Percentiles rank a stretch among this genome's conserved stretches.
phyloP scores from a whole-genome alignment of 1,284 basidiomycete genomes.

The Irpex sp. region DNA sequence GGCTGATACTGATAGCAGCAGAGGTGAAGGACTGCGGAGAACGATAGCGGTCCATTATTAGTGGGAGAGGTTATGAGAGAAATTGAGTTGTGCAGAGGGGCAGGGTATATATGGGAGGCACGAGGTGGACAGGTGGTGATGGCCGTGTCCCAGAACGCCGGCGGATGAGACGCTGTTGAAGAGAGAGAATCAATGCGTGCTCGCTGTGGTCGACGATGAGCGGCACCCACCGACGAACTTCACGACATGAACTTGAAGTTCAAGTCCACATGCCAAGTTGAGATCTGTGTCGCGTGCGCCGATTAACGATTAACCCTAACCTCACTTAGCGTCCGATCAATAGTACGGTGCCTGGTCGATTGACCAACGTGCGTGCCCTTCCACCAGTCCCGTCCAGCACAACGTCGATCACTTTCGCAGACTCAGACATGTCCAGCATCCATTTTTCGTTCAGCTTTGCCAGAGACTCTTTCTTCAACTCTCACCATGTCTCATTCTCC shows the following conservation, averaged over 20 bases:
- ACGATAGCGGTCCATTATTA: constrained; percentile 4
- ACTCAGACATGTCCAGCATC: background rate
- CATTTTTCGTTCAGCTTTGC: background rate
- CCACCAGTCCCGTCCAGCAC: background rate
- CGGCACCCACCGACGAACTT: background rate
- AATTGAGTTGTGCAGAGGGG: background rate
- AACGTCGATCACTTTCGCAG: background rate
- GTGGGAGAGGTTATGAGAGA: background rate
- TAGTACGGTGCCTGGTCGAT: background rate
- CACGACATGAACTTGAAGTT: too few relatives aligned
- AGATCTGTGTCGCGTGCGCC: too few relatives aligned
- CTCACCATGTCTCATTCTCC: constrained; percentile 20
- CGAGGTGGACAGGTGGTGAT: background rate
- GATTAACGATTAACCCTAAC: background rate
- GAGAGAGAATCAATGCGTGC: background rate
- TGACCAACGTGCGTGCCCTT: constrained; percentile 3
- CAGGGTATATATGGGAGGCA: background rate
- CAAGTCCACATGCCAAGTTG: background rate
- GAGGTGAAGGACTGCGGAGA: constrained; percentile 3
- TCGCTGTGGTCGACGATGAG: background rate
- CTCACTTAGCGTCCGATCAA: background rate
- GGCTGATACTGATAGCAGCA: constrained; percentile 5
- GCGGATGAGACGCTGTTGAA: background rate
- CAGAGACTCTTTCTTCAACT: background rate
- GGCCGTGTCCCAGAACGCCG: background rate